Base-by-base conservation (phyloP, 139 green algal species). In the Chlorella sp. region DNA sequence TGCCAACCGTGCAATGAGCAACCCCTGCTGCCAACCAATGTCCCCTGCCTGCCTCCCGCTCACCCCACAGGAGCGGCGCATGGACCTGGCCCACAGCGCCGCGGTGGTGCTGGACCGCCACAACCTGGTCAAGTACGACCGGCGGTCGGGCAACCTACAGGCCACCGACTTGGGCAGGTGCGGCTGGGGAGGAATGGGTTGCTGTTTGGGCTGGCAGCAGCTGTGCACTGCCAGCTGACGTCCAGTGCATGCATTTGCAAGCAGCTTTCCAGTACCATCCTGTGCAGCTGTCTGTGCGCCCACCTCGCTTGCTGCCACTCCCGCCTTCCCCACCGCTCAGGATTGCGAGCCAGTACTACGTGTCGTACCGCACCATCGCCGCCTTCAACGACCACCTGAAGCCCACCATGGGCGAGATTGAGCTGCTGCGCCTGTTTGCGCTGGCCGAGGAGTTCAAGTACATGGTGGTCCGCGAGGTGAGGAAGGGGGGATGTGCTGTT, bases 271-370 rank as follows among this genome's bases (percentile, higher is more conserved):
- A 32, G 34, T 55, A 36, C 64, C 64, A 38, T 9, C n/a, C n/a
- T n/a, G n/a, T n/a, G n/a, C n/a, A n/a, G n/a, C n/a, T 23, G 21
- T 71, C 20, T 55, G 34, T 56, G n/a, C n/a, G n/a, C 2, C 21
- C 34, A 3, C 34, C 36, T 36, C 4, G 62, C 26, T 4, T 23
- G 0, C 71, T 36, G 36, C 25, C 51, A 15, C n/a, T 68, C 18
- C 32, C 32, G 32, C 65, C n/a, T n/a, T n/a, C n/a, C 32, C 47
- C 23, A 28, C 30, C 47, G 30, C 47, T 23, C 62, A 57, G 97
- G 88, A 99, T 99, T 80, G 97, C 97, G n/a, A 95, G 88, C 51
- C 95, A 98, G 90, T 99, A 99, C 96, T 99, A 99, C 87, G 93
- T 99, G 64, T 95, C 90, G 25, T 95, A 99, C 93, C 91, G 90